Evolutionary conservation across 768 basidiomycete species (phyloP).

Genomic region (Podaxis rugospora): DNA sequence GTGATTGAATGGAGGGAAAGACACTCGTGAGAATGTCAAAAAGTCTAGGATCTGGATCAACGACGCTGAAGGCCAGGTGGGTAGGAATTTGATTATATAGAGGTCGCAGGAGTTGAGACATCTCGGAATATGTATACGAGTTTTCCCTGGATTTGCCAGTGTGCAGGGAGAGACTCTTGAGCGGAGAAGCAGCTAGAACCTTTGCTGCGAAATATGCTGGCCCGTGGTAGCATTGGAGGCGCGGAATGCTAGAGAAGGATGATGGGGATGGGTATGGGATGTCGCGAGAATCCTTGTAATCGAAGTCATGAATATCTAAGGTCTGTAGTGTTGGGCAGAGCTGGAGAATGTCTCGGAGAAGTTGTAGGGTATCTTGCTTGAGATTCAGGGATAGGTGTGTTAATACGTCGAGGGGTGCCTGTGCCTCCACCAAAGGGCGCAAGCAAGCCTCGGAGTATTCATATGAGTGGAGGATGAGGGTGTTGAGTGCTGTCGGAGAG

Average conservation of each 20-base stretch:
- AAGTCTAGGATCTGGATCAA: background rate
- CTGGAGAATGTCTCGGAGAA: conserved; percentile 7
- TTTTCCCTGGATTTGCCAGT: conserved; percentile 5
- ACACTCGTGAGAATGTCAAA: conserved; percentile 1
- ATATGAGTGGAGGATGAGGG: conserved; percentile 4
- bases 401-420: background rate
- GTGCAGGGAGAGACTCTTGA: conserved; percentile 4
- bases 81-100: background rate
- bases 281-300: conserved; percentile 5
- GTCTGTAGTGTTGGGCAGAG: background rate
- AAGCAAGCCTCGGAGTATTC: conserved; percentile 8
- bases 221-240: conserved; percentile 1
- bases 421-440: background rate
- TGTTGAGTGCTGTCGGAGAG: background rate
- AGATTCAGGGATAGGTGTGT: conserved; percentile 6
- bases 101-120: background rate
- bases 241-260: conserved; percentile 3
- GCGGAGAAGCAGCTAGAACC: background rate
- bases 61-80: conserved; percentile 4
- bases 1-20: background rate
- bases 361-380: background rate
- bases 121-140: background rate
- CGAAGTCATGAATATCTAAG: conserved; percentile 5
- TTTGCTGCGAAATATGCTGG: conserved; percentile 4
- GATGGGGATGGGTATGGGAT: conserved; percentile 5